Conservation (phyloP, 257 asterid species). For the Echites panduratus region DNA sequence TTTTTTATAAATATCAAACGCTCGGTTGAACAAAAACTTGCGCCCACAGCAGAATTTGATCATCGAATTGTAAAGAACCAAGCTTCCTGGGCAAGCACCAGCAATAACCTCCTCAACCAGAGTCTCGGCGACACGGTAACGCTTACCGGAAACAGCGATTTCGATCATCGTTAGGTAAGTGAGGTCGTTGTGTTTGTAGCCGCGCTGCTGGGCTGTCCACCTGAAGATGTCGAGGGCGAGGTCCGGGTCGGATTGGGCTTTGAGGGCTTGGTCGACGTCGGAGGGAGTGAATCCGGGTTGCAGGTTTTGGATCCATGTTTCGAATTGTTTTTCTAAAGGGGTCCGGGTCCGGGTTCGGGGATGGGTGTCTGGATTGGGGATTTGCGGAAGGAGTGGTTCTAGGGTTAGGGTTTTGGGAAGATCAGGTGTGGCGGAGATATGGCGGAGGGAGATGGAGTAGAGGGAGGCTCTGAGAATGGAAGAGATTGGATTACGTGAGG, state of each 20-base stretch:
- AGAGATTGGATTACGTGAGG: slow-evolving; percentile 14
- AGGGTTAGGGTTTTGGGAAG: slow-evolving; percentile 18
- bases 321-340: slow-evolving; percentile 70
- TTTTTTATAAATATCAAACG: slow-evolving; percentile 80
- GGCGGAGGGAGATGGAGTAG: slow-evolving; percentile 33
- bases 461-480: slow-evolving; percentile 26
- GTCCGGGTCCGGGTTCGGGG: slow-evolving; percentile 54
- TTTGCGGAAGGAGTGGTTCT: slow-evolving; percentile 17
- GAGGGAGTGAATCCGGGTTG: slow-evolving; percentile 77
- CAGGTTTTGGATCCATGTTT: slow-evolving; percentile 65
- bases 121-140: slow-evolving; percentile 60
- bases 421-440: slow-evolving; percentile 28
- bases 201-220: slow-evolving; percentile 89
- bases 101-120: slow-evolving; percentile 77
- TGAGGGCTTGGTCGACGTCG: slow-evolving; percentile 64
- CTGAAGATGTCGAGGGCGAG: slow-evolving; percentile 92
- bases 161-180: slow-evolving; percentile 70
- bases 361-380: not conserved
- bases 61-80: slow-evolving; percentile 69
- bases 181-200: slow-evolving; percentile 62
- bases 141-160: slow-evolving; percentile 57
- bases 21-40: slow-evolving; percentile 59
- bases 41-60: slow-evolving; percentile 79
- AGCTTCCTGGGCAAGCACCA: slow-evolving; percentile 67
- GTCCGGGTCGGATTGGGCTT: slow-evolving; percentile 77